Percentiles rank a stretch among this genome's conserved stretches.
Conservation (phyloP, 495 filamentous ascomycete genomes). For the Cryomyces minteri region DNA sequence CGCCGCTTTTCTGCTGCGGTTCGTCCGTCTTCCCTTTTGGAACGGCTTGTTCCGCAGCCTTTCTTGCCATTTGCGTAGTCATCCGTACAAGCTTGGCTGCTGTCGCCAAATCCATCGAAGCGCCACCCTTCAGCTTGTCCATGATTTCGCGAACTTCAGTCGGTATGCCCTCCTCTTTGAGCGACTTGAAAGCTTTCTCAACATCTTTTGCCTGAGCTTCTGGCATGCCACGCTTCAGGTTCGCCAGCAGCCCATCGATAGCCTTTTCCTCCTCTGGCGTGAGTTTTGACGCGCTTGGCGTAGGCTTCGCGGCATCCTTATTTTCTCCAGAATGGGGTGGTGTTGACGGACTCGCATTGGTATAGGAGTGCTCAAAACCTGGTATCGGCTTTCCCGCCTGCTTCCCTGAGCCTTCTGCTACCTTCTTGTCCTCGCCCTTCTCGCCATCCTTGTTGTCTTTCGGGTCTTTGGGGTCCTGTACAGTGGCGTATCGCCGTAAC, state of each 20-base stretch:
- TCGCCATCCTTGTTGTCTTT: conserved; percentile 16
- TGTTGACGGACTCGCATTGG: conserved; percentile 23
- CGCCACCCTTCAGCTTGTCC: conserved; percentile 20
- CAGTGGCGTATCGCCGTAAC: conserved; percentile 35
- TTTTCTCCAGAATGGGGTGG: conserved; percentile 17
- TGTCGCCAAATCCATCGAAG: conserved; percentile 26
- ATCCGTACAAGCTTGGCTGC: conserved; percentile 31
- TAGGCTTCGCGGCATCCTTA: conserved; percentile 8
- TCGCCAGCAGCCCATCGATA: conserved; percentile 23
- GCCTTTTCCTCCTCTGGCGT: conserved; percentile 20
- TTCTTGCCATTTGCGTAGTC: conserved; percentile 24
- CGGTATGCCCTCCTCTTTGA: conserved; percentile 34
- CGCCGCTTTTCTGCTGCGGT: conserved; percentile 19
- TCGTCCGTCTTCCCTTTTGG: conserved; percentile 4
- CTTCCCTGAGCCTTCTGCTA: conserved; percentile 14
- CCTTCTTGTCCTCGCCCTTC: conserved; percentile 11
- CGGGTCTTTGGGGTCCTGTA: conserved; percentile 28
- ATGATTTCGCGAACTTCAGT: conserved; percentile 29
- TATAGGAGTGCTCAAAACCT: conserved; percentile 26
- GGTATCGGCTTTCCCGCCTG: conserved; percentile 21
- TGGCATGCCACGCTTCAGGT: conserved; percentile 30
- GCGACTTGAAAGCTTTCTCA: conserved; percentile 22
- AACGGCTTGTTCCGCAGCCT: conserved; percentile 14
- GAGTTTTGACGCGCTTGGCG: conserved; percentile 10
- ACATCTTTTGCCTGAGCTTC: conserved; percentile 22